Conservation (phyloP, 2,329 filamentous ascomycete genomes). For the Botrytis hyacinthi region DNA sequence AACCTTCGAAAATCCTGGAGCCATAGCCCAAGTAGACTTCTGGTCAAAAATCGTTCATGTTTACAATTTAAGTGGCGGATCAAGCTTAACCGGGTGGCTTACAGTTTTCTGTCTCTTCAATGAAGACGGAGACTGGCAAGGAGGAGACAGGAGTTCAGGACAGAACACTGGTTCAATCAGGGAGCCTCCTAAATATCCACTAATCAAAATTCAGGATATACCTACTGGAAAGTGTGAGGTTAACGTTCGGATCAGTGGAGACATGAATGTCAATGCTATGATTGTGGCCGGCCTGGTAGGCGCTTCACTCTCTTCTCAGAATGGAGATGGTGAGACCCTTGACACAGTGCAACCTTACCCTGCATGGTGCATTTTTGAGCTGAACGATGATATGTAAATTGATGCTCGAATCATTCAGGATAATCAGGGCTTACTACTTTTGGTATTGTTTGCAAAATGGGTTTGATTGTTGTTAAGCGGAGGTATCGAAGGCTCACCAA, state of each 20-base stretch:
- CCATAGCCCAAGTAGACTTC: background rate
- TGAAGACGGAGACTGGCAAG: background rate
- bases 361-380: background rate
- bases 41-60: background rate
- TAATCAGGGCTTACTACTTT: background rate
- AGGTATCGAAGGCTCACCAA: background rate
- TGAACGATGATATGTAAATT: background rate
- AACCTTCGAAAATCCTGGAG: background rate
- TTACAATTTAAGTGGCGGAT: background rate
- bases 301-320: background rate
- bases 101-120: background rate
- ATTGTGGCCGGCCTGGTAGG: background rate
- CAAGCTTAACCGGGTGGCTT: background rate
- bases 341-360: background rate
- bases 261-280: background rate
- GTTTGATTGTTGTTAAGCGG: background rate
- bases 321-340: background rate
- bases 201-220: background rate
- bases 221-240: background rate
- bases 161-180: background rate
- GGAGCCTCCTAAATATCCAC: background rate
- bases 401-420: background rate
- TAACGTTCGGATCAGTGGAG: background rate
- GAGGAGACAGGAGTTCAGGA: background rate
- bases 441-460: background rate